Percentiles rank a stretch among this genome's conserved stretches.
Evolutionary conservation across 192 early-diverging fungal species (phyloP).

Genomic region (Gigaspora rosea): DNA sequence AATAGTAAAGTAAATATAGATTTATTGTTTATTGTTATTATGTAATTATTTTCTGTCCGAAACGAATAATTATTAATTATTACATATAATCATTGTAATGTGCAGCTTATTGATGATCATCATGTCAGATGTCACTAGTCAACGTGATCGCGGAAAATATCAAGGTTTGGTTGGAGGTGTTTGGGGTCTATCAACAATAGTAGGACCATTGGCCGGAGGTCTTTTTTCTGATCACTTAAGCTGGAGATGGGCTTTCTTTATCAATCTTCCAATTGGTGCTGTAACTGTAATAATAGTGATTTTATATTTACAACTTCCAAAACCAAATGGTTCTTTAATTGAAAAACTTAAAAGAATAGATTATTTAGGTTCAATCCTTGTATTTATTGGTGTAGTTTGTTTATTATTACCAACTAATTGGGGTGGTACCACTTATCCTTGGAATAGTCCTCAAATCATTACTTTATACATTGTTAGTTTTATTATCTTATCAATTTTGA

Average conservation of each 20-base stretch:
- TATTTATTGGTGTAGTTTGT: slow-evolving; percentile 51
- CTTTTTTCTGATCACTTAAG: slow-evolving; percentile 63
- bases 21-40: neutral
- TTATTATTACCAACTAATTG: slow-evolving; percentile 63
- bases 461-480: neutral
- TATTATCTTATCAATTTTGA: neutral
- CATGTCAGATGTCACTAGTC: slow-evolving; percentile 69
- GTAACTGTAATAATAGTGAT: slow-evolving; percentile 25
- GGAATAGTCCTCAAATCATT: slow-evolving; percentile 37
- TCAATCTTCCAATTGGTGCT: slow-evolving; percentile 44
- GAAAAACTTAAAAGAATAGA: slow-evolving; percentile 65
- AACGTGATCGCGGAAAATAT: slow-evolving; percentile 66
- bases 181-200: slow-evolving; percentile 61
- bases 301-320: slow-evolving; percentile 54
- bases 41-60: slow-evolving; percentile 10
- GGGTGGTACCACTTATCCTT: slow-evolving; percentile 64
- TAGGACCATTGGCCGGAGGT: slow-evolving; percentile 71
- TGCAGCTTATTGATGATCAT: slow-evolving; percentile 61
- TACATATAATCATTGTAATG: slow-evolving; percentile 8
- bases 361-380: slow-evolving; percentile 55
- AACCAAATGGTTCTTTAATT: slow-evolving; percentile 40
- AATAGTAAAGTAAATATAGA: slow-evolving; percentile 48
- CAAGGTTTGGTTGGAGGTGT: slow-evolving; percentile 61
- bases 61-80: no score
- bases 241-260: slow-evolving; percentile 79